Conservation (phyloP, 495 filamentous ascomycete genomes). For the Podospora sp. region DNA sequence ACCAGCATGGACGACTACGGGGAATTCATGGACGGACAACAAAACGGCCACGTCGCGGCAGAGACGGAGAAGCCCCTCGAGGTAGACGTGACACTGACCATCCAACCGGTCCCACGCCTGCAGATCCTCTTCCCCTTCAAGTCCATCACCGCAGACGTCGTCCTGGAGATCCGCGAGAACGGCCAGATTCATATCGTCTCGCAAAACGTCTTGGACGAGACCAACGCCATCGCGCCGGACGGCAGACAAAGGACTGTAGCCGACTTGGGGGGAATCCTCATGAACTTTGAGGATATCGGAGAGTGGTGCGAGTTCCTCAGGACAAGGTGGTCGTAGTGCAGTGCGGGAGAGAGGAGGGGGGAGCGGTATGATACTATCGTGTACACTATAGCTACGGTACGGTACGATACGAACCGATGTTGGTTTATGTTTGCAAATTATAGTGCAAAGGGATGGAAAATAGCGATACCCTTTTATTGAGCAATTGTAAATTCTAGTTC, state of each 20-base stretch:
- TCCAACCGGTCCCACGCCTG: conserved; percentile 50
- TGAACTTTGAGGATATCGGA: conserved; percentile 54
- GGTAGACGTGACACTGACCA: conserved; percentile 53
- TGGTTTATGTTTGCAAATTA: too few species aligned
- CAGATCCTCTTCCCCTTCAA: conserved; percentile 55
- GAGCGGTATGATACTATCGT: background rate
- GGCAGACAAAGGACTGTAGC: conserved; percentile 28
- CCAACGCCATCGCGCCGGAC: conserved; percentile 25
- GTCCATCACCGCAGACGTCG: conserved; percentile 44
- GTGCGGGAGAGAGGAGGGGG: background rate
- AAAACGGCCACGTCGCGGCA: background rate
- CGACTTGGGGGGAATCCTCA: conserved; percentile 42
- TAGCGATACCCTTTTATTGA: too few species aligned
- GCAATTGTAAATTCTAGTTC: too few species aligned
- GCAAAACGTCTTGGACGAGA: conserved; percentile 44
- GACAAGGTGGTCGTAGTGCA: conserved; percentile 28
- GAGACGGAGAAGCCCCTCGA: conserved; percentile 24
- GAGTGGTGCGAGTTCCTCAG: conserved; percentile 59
- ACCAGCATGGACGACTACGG: conserved; percentile 40
- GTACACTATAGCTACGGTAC: too few species aligned
- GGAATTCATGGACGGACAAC: conserved; percentile 34
- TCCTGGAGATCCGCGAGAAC: conserved; percentile 64
- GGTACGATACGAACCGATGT: too few species aligned
- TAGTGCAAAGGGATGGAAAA: too few species aligned
- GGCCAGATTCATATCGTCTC: conserved; percentile 55